Conservation (phyloP, 306 rosid genomes). For the Cucurbita argyrosperma region DNA sequence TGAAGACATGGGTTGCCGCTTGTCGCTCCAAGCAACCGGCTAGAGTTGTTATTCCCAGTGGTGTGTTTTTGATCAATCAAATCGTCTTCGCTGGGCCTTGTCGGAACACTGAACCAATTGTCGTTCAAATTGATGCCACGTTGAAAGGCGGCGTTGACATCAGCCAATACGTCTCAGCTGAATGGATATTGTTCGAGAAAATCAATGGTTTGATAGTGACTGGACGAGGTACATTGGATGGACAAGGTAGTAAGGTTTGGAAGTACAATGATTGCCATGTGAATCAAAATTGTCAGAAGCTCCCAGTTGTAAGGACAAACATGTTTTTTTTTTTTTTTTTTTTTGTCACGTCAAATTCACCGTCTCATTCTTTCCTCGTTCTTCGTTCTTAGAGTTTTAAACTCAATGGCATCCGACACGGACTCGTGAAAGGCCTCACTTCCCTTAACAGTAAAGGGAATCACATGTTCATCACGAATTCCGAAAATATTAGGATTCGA, state of each 20-base stretch:
- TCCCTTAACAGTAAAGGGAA: conserved; percentile 30
- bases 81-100: conserved; percentile 64
- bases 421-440: conserved; percentile 18
- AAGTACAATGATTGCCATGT: conserved; percentile 17
- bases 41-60: conserved; percentile 40
- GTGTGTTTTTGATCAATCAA: conserved; percentile 27
- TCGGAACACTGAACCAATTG: conserved; percentile 16
- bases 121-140: conserved; percentile 42
- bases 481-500: conserved; percentile 14
- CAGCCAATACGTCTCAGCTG: conserved; percentile 17
- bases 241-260: conserved; percentile 49
- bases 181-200: conserved; percentile 47
- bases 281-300: conserved; percentile 19
- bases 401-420: conserved; percentile 12
- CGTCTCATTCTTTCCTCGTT: too few relatives aligned
- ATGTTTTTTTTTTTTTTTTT: too few relatives aligned
- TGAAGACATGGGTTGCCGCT: conserved; percentile 43
- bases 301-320: conserved; percentile 40
- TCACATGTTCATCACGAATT: conserved; percentile 29
- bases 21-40: conserved; percentile 26
- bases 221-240: conserved; percentile 64
- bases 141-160: conserved; percentile 38
- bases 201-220: conserved; percentile 31
- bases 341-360: too few relatives aligned
- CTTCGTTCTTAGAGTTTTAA: conserved; percentile 17